Conservation (phyloP, 768 basidiomycete species). For the Termitomyces sp. region DNA sequence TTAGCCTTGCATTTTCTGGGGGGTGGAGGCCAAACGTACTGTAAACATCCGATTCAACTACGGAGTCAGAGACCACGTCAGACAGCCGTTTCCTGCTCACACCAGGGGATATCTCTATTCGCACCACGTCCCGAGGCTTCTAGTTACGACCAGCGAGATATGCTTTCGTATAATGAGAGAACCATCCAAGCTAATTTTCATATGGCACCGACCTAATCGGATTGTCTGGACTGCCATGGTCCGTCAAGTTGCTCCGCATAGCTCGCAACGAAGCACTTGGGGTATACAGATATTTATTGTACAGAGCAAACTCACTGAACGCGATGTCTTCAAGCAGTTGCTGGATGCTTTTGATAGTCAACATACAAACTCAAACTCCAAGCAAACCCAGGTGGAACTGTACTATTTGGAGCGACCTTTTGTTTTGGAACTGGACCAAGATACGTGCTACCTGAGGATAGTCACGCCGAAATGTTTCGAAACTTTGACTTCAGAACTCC, state of each 20-base stretch:
- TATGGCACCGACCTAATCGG: background rate
- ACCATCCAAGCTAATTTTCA: background rate
- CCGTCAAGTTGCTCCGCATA: background rate
- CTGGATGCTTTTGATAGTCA: background rate
- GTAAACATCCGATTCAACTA: background rate
- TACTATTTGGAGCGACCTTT: conserved; percentile 3
- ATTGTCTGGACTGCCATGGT: background rate
- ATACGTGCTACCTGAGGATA: background rate
- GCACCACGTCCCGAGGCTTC: background rate
- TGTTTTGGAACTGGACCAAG: background rate
- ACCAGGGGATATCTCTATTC: background rate
- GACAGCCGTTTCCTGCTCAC: background rate
- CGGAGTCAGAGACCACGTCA: background rate
- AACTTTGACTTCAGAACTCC: background rate
- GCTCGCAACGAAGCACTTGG: background rate
- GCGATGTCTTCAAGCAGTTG: background rate
- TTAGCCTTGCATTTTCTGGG: background rate
- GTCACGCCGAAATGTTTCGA: background rate
- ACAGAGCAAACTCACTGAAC: background rate
- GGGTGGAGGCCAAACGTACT: background rate
- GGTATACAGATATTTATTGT: background rate
- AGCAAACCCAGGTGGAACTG: background rate
- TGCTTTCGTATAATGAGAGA: background rate
- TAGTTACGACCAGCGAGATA: background rate
- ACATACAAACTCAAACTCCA: background rate